Evolutionary conservation across 2,329 filamentous ascomycete species (phyloP), one percentile per base, ranked within the genome.

Genomic region (Arachnomyces sp.): DNA sequence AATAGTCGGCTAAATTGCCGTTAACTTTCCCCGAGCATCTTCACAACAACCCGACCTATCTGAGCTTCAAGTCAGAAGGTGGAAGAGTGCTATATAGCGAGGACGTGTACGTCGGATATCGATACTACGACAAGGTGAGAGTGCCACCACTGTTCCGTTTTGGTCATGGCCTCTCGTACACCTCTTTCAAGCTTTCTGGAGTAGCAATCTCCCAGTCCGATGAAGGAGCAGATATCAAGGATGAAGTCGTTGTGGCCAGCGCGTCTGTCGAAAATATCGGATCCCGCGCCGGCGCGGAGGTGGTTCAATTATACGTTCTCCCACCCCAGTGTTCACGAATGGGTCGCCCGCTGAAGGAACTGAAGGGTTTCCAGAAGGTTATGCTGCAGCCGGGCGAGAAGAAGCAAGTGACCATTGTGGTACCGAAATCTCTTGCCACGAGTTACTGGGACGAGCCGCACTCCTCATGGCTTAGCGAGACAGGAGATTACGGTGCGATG

Each of bases 21-120:
- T 70, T 84, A 14, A 80, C 72, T 2, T 84, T 84, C 59, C 82
- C 82, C 1, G 68, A 61, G 38, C 61, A 65, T 13, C 46, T 77
- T 0, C 68, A 77, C 49, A 75, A 84, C 49, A 82, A 79, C 37
- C 81, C 82, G 1, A 71, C 79, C 0, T 84, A 77, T 60, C 68
- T 83, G 50, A 84, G 82, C 62, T 86, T 75, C 53, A 61, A 67
- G 15, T 68, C 70, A n/a, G 81, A 85, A 56, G 74, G 76, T 34
- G 73, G 79, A 29, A 70, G 78, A 41, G 76, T 78, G 0, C 62
- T 82, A 2, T 86, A 85, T 53, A 79, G 78, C 33, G 82, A 87
- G 57, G 82, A 82, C 40, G 67, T 87, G 16, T 86, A 82, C 57
- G 66, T 86, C 30, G 82, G 81, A 4, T 86, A 86, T 61, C 69